phyloP scores from a whole-genome alignment of 352 stramenopile genomes.

The Phytophthora tubulina region DNA sequence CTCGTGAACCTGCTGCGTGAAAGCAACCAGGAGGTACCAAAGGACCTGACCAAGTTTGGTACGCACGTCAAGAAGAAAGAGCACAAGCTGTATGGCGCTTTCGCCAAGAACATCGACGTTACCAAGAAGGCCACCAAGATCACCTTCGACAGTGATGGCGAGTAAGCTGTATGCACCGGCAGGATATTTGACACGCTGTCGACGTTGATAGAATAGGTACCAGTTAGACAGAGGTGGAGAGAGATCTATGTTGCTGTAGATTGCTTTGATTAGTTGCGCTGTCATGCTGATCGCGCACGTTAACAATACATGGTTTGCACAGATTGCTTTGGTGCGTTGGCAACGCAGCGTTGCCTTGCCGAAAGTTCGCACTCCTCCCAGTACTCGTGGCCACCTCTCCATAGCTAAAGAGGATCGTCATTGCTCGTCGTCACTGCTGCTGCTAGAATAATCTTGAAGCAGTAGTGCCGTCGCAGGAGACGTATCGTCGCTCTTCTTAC shows the following conservation, averaged over 20 bases:
- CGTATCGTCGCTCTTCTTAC: background rate
- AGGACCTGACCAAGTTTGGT: conserved; percentile 97
- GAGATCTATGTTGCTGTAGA: conserved; percentile 38
- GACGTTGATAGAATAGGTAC: conserved; percentile 39
- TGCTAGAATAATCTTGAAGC: conserved; percentile 69
- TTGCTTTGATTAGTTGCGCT: conserved; percentile 40
- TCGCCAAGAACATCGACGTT: conserved; percentile 94
- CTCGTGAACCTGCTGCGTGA: conserved; percentile 97
- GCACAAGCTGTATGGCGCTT: conserved; percentile 99
- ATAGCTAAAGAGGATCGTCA: background rate
- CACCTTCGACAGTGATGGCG: conserved; percentile 92
- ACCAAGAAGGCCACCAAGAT: conserved; percentile 99
- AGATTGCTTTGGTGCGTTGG: background rate
- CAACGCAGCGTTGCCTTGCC: too few species aligned
- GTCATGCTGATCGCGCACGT: conserved; percentile 12
- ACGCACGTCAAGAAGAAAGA: conserved; percentile 99
- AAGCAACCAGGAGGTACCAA: conserved; percentile 93
- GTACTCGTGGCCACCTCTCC: too few species aligned
- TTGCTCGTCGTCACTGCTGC: conserved; percentile 50
- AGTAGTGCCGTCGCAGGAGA: conserved; percentile 27
- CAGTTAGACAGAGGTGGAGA: conserved; percentile 16
- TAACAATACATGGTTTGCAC: conserved; percentile 38
- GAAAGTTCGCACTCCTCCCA: too few species aligned
- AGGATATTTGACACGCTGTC: conserved; percentile 15
- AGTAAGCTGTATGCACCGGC: conserved; percentile 43